Evolutionary conservation across 306 rosid species (phyloP), one percentile per base, ranked within the genome.

Genomic region (Glycyrrhiza uralensis): DNA sequence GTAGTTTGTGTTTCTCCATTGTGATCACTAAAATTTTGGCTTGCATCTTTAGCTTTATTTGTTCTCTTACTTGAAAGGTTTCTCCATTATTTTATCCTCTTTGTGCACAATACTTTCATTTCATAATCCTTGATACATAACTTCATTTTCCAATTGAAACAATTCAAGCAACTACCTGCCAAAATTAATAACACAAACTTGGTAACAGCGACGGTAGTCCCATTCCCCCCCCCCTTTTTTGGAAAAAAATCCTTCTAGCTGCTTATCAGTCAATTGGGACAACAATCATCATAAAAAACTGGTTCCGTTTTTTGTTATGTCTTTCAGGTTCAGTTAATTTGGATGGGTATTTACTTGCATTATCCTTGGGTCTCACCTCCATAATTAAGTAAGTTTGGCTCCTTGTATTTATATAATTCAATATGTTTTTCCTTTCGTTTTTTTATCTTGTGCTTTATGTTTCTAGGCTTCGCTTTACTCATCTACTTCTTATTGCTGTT

Each of bases 291-390:
- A 6, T 46, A 57, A 50, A 64, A 36, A 19, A 15, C 24, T 9
- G 72, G 35, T 71, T 23, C 33, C 51, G n/a, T 10, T 42, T 49
- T 79, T 67, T 58, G 22, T 70, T 75, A 19, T 29, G 20, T 28
- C 66, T 23, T 81, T 71, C 89, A 93, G 98, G 91, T 73, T 85
- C 92, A 14, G 77, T 79, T 54, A 63, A 75, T 72, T 52, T 72
- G 63, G 88, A 87, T 75, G 98, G 98, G 60, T 93, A 89, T 80
- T 80, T 85, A 81, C 87, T 93, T 77, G 98, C 97, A 58, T 5
- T 89, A 59, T 91, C 86, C 32, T 58, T 93, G 91, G 98, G 98
- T n/a, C 90, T 91, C 74, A 55, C 89, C 58, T 87, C 98, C 70
- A 77, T 91, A 73, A 54, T 85, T 76, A 93, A 91, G 98, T 93